Evolutionary conservation across 345 rosid species (phyloP), one percentile per base, ranked within the genome.

Genomic region (Acer negundo): DNA sequence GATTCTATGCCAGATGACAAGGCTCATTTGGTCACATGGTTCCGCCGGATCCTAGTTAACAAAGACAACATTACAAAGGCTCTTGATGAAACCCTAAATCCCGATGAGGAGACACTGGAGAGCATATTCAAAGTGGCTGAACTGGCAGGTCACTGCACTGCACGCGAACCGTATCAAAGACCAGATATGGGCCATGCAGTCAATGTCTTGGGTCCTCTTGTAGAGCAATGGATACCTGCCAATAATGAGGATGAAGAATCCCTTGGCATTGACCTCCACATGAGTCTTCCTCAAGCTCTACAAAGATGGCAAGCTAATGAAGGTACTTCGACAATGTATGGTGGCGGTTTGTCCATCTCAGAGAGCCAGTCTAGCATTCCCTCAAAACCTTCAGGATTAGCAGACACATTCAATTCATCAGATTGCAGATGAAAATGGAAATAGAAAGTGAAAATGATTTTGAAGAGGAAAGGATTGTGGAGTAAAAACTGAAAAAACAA

Each of bases 141-240:
- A 83, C 87, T 95, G 22, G 98, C 98, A 11, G 98, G 94, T 38
- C 95, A 95, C 47, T 95, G 98, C 89, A 95, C 98, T 28, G 91
- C 91, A 2, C 85, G 92, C 0, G 98, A 95, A 75, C 98, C 98
- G 2, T 67, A 81, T 67, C 98, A 88, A 68, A 86, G 97, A 86
- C 98, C 98, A 0, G 98, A 93, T 81, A 93, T 95, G 92, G 96
- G 98, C 17, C 95, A 93, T 24, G 97, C 92, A 0, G 98, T 95
- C 24, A 89, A 89, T 65, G 87, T 93, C 1, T 70, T 95, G 28
- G 91, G 87, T 20, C 97, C 98, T 0, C 89, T 91, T 0, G 97
- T 96, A 49, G 92, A 96, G 85, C 93, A 87, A 28, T 96, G 99
- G 99, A 94, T 84, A 80, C 98, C 99, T 6, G 38, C 91, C 22